Evolutionary conservation across 2,329 filamentous ascomycete genomes (phyloP), one percentile per base, ranked within the genome.

Genomic region (Dactylonectria macrodidyma): DNA sequence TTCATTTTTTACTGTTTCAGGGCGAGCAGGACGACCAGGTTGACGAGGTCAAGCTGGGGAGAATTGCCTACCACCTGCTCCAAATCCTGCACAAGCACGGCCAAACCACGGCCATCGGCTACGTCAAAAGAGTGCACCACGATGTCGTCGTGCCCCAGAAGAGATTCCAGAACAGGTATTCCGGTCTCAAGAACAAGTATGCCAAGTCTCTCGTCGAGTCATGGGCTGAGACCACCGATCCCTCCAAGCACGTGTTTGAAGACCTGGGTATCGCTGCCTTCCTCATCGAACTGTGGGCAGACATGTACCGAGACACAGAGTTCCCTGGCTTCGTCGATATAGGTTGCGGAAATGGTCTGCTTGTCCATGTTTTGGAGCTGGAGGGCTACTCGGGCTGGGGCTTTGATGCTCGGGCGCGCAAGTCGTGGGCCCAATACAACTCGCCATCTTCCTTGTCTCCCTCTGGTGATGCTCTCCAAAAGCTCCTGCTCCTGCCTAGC

Each of bases 291-390:
- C 83, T 98, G 2, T 99, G 96, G 96, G 82, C 84, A 12, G 90
- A 92, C 65, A 95, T 97, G 91, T 98, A 98, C 78, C 77, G 74
- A 44, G 78, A 77, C 48, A 65, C 55, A 0, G 68, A 72, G 0
- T 98, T 97, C 74, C 93, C 94, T 0, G 95, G 95, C 0, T 99
- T 98, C 76, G 93, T 98, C 22, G 96, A 99, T 77, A 94, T 99
- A 52, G 96, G 95, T 5, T 98, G 96, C 78, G 96, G 96, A 2
- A 99, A 98, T 77, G 96, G 96, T 1, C 85, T 99, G 3, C 87
- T 99, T 1, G 93, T 97, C 8, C 89, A 97, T 77, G 89, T 99
- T 44, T 87, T 99, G 5, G 86, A 90, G 14, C 83, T 87, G 66
- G 95, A 98, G 81, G 95, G 95, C 11, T 98, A 94, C 80, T 73